These are phyloP conservation scores for Picea abies DNA, from an alignment of 83 land plant genomes.

Conservation along the genomic window DNA sequence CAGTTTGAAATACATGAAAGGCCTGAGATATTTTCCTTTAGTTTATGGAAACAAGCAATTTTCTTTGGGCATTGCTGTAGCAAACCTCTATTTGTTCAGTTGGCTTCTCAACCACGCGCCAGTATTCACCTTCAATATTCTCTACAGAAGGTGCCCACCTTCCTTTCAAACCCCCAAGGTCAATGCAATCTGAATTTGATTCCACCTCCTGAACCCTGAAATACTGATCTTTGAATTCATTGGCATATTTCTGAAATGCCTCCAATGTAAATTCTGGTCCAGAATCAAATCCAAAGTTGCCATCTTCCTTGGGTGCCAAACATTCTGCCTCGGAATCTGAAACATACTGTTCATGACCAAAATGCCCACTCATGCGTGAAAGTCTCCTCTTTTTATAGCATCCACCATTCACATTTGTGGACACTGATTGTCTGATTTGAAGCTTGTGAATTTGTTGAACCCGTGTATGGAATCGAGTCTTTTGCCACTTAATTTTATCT, in stretches of 20 bases:
- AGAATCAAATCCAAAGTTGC: slow-evolving; percentile 84
- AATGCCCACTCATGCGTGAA: slow-evolving; percentile 29
- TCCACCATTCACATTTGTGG: slow-evolving; percentile 22
- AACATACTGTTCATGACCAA: slow-evolving; percentile 16
- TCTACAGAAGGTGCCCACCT: slow-evolving; percentile 72
- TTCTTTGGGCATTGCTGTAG: not conserved
- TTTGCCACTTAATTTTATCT: slow-evolving; percentile 48
- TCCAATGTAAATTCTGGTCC: slow-evolving; percentile 80
- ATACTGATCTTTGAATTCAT: slow-evolving; percentile 67
- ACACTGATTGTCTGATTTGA: slow-evolving; percentile 73
- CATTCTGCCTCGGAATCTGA: slow-evolving; percentile 30
- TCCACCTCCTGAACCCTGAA: slow-evolving; percentile 43
- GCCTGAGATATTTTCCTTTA: not conserved
- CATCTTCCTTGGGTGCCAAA: slow-evolving; percentile 51
- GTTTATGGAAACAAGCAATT: not conserved
- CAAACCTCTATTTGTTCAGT: slow-evolving; percentile 90
- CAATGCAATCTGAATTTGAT: slow-evolving; percentile 14
- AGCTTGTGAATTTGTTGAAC: slow-evolving; percentile 87
- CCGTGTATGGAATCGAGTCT: slow-evolving; percentile 66
- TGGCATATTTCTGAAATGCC: slow-evolving; percentile 75
- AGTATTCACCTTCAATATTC: slow-evolving; percentile 94
- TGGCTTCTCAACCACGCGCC: slow-evolving; percentile 93
- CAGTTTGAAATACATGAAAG: not conserved
- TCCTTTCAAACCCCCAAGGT: slow-evolving; percentile 16
- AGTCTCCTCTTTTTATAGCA: slow-evolving; percentile 59